Percentiles rank a stretch among this genome's conserved stretches.
These are phyloP conservation scores for Neurospora sp. DNA, from an alignment of 2,329 filamentous ascomycete genomes.

Conservation along the genomic window DNA sequence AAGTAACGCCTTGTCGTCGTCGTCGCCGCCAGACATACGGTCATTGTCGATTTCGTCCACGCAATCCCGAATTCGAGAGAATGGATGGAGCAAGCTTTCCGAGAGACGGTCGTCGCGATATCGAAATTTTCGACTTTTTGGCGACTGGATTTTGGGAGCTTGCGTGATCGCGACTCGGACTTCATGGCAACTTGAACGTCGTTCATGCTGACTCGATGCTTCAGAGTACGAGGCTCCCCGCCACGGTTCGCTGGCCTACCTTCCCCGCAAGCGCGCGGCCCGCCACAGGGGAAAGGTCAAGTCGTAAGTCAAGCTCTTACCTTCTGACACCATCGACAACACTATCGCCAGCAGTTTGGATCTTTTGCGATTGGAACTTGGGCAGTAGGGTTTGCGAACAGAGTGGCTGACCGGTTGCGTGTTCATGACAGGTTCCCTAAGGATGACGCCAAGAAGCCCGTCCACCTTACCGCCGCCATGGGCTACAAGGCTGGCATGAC, in stretches of 20 bases:
- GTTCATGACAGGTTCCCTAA: slow-evolving; percentile 74
- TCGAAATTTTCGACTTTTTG: not conserved
- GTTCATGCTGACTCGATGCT: slow-evolving; percentile 10
- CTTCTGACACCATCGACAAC: not conserved
- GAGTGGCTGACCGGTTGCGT: slow-evolving; percentile 9
- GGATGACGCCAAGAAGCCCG: slow-evolving; percentile 99
- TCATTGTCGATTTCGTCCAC: not conserved
- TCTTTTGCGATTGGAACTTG: slow-evolving; percentile 1
- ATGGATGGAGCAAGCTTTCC: not conserved
- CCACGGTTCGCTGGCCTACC: slow-evolving; percentile 84
- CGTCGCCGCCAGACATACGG: not conserved
- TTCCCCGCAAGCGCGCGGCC: slow-evolving; percentile 85
- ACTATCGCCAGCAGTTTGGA: not conserved
- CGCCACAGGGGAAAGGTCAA: slow-evolving; percentile 97
- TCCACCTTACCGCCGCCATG: slow-evolving; percentile 96
- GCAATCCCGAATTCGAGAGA: not conserved
- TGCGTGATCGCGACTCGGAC: not conserved
- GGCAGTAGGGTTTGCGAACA: slow-evolving; percentile 10
- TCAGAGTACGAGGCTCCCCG: slow-evolving; percentile 34
- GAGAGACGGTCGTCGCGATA: not conserved
- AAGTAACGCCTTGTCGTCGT: slow-evolving; percentile 9
- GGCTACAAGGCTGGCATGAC: slow-evolving; percentile 99
- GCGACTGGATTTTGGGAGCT: slow-evolving; percentile 2
- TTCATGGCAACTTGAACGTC: not conserved
- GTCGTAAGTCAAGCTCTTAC: slow-evolving; percentile 56